phyloP scores from a whole-genome alignment of 768 basidiomycete species.

The Boletellus ananiceps region DNA sequence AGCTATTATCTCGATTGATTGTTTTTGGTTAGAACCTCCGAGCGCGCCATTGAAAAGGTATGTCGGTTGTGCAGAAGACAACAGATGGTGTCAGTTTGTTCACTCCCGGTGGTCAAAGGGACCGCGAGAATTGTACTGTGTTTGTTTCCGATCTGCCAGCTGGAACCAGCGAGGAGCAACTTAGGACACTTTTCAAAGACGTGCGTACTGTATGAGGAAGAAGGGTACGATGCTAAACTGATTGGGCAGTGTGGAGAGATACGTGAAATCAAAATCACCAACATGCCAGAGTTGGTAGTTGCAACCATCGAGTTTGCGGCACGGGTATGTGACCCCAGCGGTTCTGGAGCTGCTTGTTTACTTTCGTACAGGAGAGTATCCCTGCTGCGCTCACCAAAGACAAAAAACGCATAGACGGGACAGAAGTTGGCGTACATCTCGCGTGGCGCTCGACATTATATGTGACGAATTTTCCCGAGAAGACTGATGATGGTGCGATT shows the following conservation, averaged over 20 bases:
- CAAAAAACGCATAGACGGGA: conserved; percentile 76
- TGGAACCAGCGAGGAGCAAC: conserved; percentile 55
- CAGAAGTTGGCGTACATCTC: conserved; percentile 80
- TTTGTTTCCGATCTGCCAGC: conserved; percentile 72
- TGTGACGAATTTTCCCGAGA: conserved; percentile 92
- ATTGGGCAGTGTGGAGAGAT: conserved; percentile 76
- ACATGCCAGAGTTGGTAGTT: conserved; percentile 52
- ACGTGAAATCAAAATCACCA: conserved; percentile 78
- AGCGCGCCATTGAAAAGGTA: conserved; percentile 58
- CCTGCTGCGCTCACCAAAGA: conserved; percentile 90
- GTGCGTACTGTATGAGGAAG: conserved; percentile 41
- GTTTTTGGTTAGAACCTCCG: conserved; percentile 37
- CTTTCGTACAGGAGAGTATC: conserved; percentile 57
- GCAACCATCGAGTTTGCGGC: conserved; percentile 88
- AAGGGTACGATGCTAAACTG: neutral
- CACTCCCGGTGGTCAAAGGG: conserved; percentile 43
- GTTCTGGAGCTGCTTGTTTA: neutral
- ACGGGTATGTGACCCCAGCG: conserved; percentile 31
- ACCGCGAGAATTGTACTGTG: conserved; percentile 92
- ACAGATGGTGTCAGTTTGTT: neutral
- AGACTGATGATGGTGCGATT: conserved; percentile 70
- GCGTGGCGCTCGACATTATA: conserved; percentile 95
- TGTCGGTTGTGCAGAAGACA: neutral
- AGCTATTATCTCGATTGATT: neutral
- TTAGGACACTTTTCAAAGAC: conserved; percentile 79